Conservation (phyloP, 148 eudicot species). For the Nepenthes mirabilis region DNA sequence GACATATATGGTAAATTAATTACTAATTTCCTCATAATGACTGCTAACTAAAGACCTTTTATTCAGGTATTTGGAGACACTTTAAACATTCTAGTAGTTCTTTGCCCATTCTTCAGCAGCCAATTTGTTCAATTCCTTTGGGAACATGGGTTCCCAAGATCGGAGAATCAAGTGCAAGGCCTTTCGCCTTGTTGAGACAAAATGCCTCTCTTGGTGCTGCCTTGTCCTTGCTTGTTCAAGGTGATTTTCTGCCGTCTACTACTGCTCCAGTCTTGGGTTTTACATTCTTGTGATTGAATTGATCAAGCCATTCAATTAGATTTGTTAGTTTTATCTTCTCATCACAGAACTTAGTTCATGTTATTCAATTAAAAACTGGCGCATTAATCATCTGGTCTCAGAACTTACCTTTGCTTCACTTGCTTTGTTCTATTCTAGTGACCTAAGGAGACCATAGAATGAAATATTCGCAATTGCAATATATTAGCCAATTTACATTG, state of each 20-base stretch:
- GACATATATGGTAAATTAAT: not conserved
- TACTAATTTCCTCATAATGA: not conserved
- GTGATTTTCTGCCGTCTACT: conserved; percentile 11
- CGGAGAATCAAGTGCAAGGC: conserved; percentile 35
- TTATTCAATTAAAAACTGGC: too few relatives aligned
- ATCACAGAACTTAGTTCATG: too few relatives aligned
- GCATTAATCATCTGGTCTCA: too few relatives aligned
- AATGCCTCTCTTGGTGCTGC: conserved; percentile 52
- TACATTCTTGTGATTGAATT: too few relatives aligned
- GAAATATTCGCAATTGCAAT: too few relatives aligned
- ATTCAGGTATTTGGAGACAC: conserved; percentile 58
- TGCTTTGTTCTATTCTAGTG: too few relatives aligned
- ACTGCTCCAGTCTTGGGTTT: too few relatives aligned
- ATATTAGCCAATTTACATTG: too few relatives aligned
- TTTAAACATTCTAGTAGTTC: conserved; percentile 37
- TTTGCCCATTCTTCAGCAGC: conserved; percentile 45
- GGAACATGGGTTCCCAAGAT: conserved; percentile 65
- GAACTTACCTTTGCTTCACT: too few relatives aligned
- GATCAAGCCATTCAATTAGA: too few relatives aligned
- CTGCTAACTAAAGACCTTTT: conserved; percentile 10
- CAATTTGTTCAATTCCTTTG: conserved; percentile 39
- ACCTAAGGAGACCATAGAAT: too few relatives aligned
- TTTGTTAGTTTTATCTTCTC: too few relatives aligned
- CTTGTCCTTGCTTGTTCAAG: conserved; percentile 53
- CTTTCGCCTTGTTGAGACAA: conserved; percentile 49